Evolutionary conservation across 192 early-diverging fungal genomes (phyloP).

Genomic region (Gaertneriomyces semiglobifer): DNA sequence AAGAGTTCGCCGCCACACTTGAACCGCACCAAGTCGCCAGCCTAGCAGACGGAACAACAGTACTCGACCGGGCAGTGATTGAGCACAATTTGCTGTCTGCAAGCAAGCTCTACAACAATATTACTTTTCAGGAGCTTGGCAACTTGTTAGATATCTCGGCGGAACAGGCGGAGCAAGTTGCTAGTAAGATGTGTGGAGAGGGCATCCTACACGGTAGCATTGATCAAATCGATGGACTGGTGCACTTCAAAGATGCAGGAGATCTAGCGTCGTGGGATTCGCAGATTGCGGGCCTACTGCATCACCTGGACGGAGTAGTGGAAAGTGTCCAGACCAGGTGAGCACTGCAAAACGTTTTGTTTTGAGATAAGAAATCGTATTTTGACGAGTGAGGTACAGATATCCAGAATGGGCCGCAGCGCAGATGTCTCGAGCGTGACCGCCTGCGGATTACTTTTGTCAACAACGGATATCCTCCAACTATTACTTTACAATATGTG

Average conservation of each 20-base stretch:
- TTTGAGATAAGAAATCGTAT: not conserved
- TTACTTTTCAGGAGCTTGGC: slow-evolving; percentile 83
- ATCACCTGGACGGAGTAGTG: slow-evolving; percentile 48
- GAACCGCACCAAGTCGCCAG: slow-evolving; percentile 74
- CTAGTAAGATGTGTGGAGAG: slow-evolving; percentile 87
- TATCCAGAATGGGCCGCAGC: slow-evolving; percentile 25
- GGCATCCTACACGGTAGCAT: slow-evolving; percentile 82
- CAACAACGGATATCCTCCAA: too few relatives aligned
- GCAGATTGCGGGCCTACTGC: slow-evolving; percentile 48
- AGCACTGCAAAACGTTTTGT: not conserved
- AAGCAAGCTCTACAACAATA: slow-evolving; percentile 89
- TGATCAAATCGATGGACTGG: slow-evolving; percentile 84
- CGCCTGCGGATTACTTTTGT: too few relatives aligned
- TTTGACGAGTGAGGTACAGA: not conserved
- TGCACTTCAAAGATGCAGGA: slow-evolving; percentile 61
- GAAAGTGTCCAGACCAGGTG: slow-evolving; percentile 23
- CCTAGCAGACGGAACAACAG: slow-evolving; percentile 69
- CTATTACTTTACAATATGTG: too few relatives aligned
- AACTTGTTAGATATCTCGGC: slow-evolving; percentile 68
- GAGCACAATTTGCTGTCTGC: slow-evolving; percentile 91
- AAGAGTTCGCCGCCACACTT: slow-evolving; percentile 69
- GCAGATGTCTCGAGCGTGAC: not conserved
- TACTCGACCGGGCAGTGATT: slow-evolving; percentile 87
- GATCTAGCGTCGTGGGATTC: slow-evolving; percentile 39
- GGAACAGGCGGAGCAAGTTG: slow-evolving; percentile 81